Base-by-base conservation (phyloP, 2,329 filamentous ascomycete genomes). In the Colletotrichum lindemuthianum region DNA sequence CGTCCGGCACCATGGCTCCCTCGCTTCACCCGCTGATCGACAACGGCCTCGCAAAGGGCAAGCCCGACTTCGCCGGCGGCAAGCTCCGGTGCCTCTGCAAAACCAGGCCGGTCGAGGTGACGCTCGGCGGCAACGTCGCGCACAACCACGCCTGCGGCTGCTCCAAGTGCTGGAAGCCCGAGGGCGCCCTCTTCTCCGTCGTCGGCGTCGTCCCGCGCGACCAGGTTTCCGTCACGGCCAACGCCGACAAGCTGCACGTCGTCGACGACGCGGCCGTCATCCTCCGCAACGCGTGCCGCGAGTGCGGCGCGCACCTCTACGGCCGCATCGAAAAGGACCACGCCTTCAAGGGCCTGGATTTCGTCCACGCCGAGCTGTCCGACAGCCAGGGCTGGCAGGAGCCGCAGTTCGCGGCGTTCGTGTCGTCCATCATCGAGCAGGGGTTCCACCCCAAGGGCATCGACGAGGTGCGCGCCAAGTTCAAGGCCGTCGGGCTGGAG, bases 131-230 rank as follows among this genome's bases (percentile, higher is more conserved):
- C 72, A 86, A 90, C 70, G 84, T 91, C 60, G 78, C 82, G 2
- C 88, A 90, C 80, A 90, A 91, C 80, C 89, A 91, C 77, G 88
- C 86, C 59, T 91, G 89, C 76, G 88, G 88, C 67, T 91, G 89
- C 78, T 90, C 87, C 59, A 89, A 90, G 75, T 91, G 89, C 83
- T 91, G 88, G 88, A 91, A 90, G 76, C 89, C 89, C 6, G 63
- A 75, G 2, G 86, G 86, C 36, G 81, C 87, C 0, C 82, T 91
- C 66, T 91, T 91, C 81, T 85, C 85, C 65, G 71, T 91, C 69
- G 82, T 91, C 51, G 88, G 78, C 63, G 88, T 91, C 57, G 76
- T 90, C 2, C 84, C 89, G 6, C 73, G 75, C 8, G 82, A 85
- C 55, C 79, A 85, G 55, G 66, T 91, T 51, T 70, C 72, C 16